phyloP scores from a whole-genome alignment of 1,139 yeast species.

The Hyphopichia burtonii region DNA sequence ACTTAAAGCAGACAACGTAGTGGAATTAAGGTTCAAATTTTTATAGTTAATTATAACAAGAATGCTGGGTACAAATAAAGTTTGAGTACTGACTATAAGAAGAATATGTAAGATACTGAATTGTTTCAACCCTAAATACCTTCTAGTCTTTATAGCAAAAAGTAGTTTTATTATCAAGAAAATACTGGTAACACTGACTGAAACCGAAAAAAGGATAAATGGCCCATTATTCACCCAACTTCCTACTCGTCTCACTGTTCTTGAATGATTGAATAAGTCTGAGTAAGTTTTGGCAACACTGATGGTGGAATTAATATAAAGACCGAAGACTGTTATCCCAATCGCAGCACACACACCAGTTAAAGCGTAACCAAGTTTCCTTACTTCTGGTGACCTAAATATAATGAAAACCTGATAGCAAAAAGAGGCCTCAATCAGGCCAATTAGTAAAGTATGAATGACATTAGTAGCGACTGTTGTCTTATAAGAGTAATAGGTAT shows the following conservation, averaged over 20 bases:
- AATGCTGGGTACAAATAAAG: constrained; percentile 74
- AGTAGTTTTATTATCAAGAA: constrained; percentile 61
- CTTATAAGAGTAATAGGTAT: constrained; percentile 20
- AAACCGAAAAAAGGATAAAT: constrained; percentile 62
- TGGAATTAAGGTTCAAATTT: constrained; percentile 9
- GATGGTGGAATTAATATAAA: constrained; percentile 46
- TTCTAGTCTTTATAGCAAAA: constrained; percentile 68
- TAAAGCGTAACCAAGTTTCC: constrained; percentile 36
- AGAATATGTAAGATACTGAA: constrained; percentile 80
- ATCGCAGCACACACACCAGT: constrained; percentile 39
- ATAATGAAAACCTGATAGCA: constrained; percentile 70
- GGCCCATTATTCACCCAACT: constrained; percentile 48
- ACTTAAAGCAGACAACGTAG: constrained; percentile 22
- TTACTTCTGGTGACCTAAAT: constrained; percentile 54
- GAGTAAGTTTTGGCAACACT: constrained; percentile 12
- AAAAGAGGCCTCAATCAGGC: constrained; percentile 62
- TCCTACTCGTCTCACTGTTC: constrained; percentile 10
- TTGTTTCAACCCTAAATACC: constrained; percentile 74
- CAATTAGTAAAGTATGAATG: constrained; percentile 57
- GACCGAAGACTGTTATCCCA: constrained; percentile 50
- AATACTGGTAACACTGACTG: constrained; percentile 61
- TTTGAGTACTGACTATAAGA: constrained; percentile 78
- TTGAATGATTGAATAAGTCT: constrained; percentile 9
- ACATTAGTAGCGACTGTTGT: constrained; percentile 59
- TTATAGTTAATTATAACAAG: constrained; percentile 55